Percentiles rank a stretch among this genome's conserved stretches.
Conservation (phyloP, 1,284 basidiomycete species). For the Spongiforma sp. region DNA sequence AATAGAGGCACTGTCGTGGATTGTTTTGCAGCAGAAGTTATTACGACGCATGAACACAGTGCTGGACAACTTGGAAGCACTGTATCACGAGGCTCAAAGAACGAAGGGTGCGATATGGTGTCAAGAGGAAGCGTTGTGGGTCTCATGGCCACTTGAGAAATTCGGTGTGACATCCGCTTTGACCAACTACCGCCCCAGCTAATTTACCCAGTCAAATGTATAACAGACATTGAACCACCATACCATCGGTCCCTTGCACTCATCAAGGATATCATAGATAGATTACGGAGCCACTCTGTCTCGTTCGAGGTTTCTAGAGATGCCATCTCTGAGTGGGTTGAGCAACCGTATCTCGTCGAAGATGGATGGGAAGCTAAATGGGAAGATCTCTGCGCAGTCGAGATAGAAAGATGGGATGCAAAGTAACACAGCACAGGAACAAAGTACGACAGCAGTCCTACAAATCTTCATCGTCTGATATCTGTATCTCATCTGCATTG, state of each 20-base stretch:
- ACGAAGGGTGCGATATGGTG: conserved; percentile 73
- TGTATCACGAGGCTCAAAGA: conserved; percentile 71
- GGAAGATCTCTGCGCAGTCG: conserved; percentile 76
- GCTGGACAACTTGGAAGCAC: conserved; percentile 64
- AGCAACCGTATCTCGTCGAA: conserved; percentile 67
- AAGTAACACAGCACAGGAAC: conserved; percentile 24
- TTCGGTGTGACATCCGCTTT: conserved; percentile 55
- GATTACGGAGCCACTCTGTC: conserved; percentile 65
- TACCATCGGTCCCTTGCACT: conserved; percentile 71
- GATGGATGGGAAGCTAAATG: conserved; percentile 70
- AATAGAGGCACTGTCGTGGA: background rate
- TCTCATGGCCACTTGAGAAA: conserved; percentile 78
- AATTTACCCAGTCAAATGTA: conserved; percentile 52
- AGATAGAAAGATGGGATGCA: conserved; percentile 72
- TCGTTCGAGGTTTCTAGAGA: conserved; percentile 71
- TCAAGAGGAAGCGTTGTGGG: conserved; percentile 71
- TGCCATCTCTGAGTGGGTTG: conserved; percentile 64
- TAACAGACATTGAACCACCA: conserved; percentile 60
- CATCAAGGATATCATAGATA: conserved; percentile 59
- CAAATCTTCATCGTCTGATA: conserved; percentile 79
- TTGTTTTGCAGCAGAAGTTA: conserved; percentile 60
- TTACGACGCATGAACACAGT: conserved; percentile 65
- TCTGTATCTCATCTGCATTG: conserved; percentile 84
- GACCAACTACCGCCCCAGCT: conserved; percentile 1
- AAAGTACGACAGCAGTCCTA: conserved; percentile 30